Conservation (phyloP, 768 basidiomycete genomes). For the Rhizopogon vinicolor region DNA sequence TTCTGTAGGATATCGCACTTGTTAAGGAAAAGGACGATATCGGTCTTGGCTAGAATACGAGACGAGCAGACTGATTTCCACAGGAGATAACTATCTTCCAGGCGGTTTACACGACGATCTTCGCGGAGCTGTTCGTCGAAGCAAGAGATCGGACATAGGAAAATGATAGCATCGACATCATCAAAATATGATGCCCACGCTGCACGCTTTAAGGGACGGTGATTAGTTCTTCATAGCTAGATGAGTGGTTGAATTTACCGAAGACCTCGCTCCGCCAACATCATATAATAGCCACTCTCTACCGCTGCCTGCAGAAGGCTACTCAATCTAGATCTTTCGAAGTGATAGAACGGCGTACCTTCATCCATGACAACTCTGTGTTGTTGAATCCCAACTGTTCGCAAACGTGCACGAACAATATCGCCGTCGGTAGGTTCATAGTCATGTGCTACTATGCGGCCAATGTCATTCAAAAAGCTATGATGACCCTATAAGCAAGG, state of each 20-base stretch:
- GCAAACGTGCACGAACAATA: conserved; percentile 71
- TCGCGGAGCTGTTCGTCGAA: conserved; percentile 80
- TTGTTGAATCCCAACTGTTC: conserved; percentile 77
- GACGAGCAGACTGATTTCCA: conserved; percentile 75
- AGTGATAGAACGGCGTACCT: conserved; percentile 35
- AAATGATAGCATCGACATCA: conserved; percentile 81
- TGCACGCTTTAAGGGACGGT: conserved; percentile 41
- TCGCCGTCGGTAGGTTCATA: conserved; percentile 76
- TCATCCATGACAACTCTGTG: conserved; percentile 62
- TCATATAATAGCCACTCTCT: conserved; percentile 81
- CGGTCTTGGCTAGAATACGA: conserved; percentile 55
- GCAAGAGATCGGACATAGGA: conserved; percentile 68
- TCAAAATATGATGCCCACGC: conserved; percentile 84
- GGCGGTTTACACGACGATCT: conserved; percentile 61
- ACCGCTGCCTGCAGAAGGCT: conserved; percentile 42
- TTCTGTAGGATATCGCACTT: conserved; percentile 71
- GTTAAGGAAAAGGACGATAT: conserved; percentile 53
- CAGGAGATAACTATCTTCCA: conserved; percentile 73
- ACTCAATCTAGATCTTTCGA: background rate
- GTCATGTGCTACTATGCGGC: conserved; percentile 54
- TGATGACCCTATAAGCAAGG: conserved; percentile 3
- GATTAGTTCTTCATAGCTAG: background rate
- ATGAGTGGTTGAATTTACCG: conserved; percentile 32
- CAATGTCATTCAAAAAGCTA: conserved; percentile 68
- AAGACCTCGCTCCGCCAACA: conserved; percentile 72